Evolutionary conservation across 2,329 filamentous ascomycete species (phyloP).

Genomic region (Ciborinia camelliae): DNA sequence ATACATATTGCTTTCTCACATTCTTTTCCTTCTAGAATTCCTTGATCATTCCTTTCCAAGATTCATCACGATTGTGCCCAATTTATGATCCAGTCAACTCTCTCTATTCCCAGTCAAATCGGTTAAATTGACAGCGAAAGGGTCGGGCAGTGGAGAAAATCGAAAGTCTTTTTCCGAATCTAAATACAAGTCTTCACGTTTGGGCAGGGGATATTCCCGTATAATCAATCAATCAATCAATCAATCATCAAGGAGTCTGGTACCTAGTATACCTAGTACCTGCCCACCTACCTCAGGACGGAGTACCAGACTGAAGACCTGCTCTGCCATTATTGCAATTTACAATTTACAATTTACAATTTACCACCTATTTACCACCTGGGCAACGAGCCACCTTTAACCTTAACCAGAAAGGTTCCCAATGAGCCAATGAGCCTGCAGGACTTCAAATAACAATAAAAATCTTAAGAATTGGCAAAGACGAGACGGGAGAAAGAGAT

Average conservation of each 20-base stretch:
- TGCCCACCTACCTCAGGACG: too few species aligned
- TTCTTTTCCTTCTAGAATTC: conserved; percentile 5
- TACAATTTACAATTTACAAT: too few species aligned
- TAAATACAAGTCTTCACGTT: background rate
- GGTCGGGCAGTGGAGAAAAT: conserved; percentile 10
- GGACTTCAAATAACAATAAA: background rate
- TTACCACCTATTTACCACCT: too few species aligned
- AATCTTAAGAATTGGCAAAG: background rate
- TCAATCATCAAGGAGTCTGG: background rate
- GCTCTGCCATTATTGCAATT: too few species aligned
- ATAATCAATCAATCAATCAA: too few species aligned
- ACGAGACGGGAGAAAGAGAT: background rate
- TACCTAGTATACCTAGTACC: background rate
- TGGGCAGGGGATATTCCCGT: background rate
- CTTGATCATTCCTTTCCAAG: background rate
- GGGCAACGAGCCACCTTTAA: too few species aligned
- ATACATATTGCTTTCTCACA: background rate
- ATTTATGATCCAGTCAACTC: background rate
- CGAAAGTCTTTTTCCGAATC: background rate
- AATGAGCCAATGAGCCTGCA: too few species aligned
- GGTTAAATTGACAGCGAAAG: conserved; percentile 13
- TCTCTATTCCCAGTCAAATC: background rate
- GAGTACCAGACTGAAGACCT: too few species aligned
- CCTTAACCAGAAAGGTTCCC: too few species aligned
- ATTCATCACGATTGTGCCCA: conserved; percentile 1